phyloP scores from a whole-genome alignment of 331 rosid genomes.

The Malus hybrid region DNA sequence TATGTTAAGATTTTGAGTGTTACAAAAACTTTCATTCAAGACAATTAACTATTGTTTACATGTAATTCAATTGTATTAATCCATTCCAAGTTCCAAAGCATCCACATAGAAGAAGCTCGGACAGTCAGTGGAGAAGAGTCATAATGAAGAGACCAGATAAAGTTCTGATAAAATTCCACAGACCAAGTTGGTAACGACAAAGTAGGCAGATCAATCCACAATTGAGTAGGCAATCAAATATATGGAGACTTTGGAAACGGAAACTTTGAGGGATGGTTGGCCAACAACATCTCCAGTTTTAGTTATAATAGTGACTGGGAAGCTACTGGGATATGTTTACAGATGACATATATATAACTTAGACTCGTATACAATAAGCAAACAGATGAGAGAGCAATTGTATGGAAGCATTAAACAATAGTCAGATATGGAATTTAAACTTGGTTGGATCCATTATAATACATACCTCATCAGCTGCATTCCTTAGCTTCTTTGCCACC shows the following conservation, averaged over 20 bases:
- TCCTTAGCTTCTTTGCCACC: conserved; percentile 72
- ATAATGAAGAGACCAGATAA: background rate
- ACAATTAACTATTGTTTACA: background rate
- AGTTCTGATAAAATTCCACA: background rate
- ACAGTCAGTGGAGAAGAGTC: background rate
- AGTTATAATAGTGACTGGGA: background rate
- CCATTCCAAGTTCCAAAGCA: background rate
- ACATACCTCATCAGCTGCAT: conserved; percentile 69
- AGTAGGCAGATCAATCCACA: background rate
- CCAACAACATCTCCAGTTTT: background rate
- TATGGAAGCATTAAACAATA: background rate
- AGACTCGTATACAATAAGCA: background rate
- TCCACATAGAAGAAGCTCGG: background rate
- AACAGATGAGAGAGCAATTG: background rate
- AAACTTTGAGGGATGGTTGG: background rate
- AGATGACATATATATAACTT: background rate
- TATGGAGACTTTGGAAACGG: background rate
- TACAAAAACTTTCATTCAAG: background rate
- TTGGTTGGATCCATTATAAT: conserved; percentile 2
- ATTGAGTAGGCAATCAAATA: background rate
- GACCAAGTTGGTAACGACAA: too few relatives aligned
- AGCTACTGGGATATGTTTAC: background rate
- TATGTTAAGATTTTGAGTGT: background rate
- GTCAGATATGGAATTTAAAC: background rate
- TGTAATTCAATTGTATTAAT: background rate